Base-by-base conservation (phyloP, 139 green algal species). In the Chlorella sp. region DNA sequence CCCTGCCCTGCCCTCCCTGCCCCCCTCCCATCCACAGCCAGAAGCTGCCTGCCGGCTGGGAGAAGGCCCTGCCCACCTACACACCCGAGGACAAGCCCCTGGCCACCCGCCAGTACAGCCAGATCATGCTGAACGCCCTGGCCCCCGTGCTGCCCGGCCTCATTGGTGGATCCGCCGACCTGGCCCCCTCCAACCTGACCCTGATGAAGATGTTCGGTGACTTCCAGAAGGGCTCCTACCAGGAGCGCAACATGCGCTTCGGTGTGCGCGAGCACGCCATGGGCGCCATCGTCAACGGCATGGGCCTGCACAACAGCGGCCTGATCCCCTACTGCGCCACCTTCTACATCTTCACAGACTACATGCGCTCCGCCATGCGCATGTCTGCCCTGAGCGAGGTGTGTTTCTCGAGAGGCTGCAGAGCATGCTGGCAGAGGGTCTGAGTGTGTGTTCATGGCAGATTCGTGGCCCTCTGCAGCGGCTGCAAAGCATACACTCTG, bases 331-430 rank as follows among this genome's bases (percentile, higher is more conserved):
- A 98, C 89, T 96, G 91, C 82, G 95, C 95, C 70, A 99, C 95
- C 82, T 99, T 99, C 92, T 98, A 96, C 91, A 97, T 99, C 86
- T 99, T 99, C 95, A 96, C 92, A 67, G 95, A 99, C 86, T 99
- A 99, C 94, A 98, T 98, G 94, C 90, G 95, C 80, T 79, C 79
- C 72, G 88, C 95, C 83, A 98, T 99, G 84, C 89, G 95, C 71
- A 94, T 99, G 87, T 81, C 87, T 24, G 95, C 95, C 0, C 86
- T 99, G 55, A 93, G 84, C 31, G 88, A 97, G n/a, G n/a, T n/a
- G n/a, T n/a, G n/a, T n/a, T n/a, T n/a, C n/a, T n/a, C n/a, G n/a
- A n/a, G n/a, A n/a, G n/a, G n/a, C n/a, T n/a, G n/a, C n/a, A n/a
- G n/a, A n/a, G n/a, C n/a, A n/a, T n/a, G n/a, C n/a, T n/a, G n/a